Evolutionary conservation across 1,284 basidiomycete genomes (phyloP), one percentile per base, ranked within the genome.

Genomic region (Boletus sp.): DNA sequence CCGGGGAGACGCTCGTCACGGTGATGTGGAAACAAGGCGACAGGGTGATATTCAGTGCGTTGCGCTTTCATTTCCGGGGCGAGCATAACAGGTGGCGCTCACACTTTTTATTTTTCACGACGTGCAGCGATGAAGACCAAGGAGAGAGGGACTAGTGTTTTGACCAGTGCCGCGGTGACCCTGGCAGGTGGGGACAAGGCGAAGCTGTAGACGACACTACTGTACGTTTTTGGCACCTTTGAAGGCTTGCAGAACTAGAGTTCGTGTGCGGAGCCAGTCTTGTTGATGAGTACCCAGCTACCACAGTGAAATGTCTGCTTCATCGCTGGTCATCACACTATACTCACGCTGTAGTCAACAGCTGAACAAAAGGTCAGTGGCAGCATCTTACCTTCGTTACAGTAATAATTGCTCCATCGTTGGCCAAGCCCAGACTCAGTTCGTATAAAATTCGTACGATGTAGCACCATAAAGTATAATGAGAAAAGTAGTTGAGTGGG

Each of bases 21-120:
- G 83, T 91, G 66, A 96, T 97, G 94, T 99, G 95, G 95, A 97
- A 94, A 68, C 93, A 97, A 61, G 91, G 87, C 16, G 71, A 81
- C 61, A 97, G 88, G 71, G 86, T 98, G 55, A 82, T 97, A 55
- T 99, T 99, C 69, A 75, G 90, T 93, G 65, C 64, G 88, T 76
- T 1, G 16, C 35, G 23, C 20, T 22, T 46, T 32, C 29, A 2
- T 17, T 29, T n/a, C 34, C 30, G 19, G 34, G 8, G 5, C 4
- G 25, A 30, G 26, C 10, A 38, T 30, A 17, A 14, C 12, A n/a
- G 5, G n/a, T 13, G 30, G 9, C 32, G 44, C 39, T 57, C 40
- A 43, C 35, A 1, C 26, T 46, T 23, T 14, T 46, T 29, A 3
- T 13, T 17, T 46, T 34, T 6, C 12, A 9, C 41, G 29, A 34